phyloP scores from a whole-genome alignment of 78 protist genomes.

The Neovahlkampfia damariscottae region DNA sequence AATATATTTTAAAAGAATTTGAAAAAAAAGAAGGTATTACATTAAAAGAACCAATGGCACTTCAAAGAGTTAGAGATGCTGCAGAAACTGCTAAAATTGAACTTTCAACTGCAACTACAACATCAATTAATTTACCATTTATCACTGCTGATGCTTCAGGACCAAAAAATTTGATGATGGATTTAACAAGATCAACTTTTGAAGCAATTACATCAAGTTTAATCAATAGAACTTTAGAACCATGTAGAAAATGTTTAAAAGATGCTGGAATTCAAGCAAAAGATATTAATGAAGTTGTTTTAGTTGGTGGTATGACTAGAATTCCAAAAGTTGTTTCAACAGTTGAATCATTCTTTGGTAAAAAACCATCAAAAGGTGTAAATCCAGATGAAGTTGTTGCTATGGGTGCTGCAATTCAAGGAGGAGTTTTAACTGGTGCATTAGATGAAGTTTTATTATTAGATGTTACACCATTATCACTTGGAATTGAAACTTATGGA shows the following conservation, averaged over 20 bases:
- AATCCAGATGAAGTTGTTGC: constrained; percentile 99
- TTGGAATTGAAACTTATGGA: constrained; percentile 89
- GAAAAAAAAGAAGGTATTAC: constrained; percentile 61
- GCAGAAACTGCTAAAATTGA: constrained; percentile 96
- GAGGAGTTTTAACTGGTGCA: constrained; percentile 89
- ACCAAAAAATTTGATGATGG: constrained; percentile 85
- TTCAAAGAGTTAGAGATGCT: constrained; percentile 94
- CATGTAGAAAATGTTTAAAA: constrained; percentile 78
- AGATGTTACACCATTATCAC: constrained; percentile 92
- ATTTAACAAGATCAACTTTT: constrained; percentile 69
- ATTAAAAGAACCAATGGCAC: constrained; percentile 74
- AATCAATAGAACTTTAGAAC: constrained; percentile 70
- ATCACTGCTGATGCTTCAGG: constrained; percentile 89
- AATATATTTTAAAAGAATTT: constrained; percentile 64
- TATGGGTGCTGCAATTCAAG: constrained; percentile 99
- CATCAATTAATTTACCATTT: constrained; percentile 95
- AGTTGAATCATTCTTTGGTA: constrained; percentile 65
- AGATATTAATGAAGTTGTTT: constrained; percentile 88
- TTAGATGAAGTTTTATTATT: constrained; percentile 68
- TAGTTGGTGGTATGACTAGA: constrained; percentile 98
- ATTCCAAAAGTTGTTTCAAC: constrained; percentile 88
- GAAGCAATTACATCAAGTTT: constrained; percentile 71
- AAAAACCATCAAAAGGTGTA: constrained; percentile 88
- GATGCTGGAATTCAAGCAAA: constrained; percentile 73
- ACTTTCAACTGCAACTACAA: constrained; percentile 74